phyloP scores from a whole-genome alignment of 176 grass and related monocot genomes.

The Oryza rufipogon region DNA sequence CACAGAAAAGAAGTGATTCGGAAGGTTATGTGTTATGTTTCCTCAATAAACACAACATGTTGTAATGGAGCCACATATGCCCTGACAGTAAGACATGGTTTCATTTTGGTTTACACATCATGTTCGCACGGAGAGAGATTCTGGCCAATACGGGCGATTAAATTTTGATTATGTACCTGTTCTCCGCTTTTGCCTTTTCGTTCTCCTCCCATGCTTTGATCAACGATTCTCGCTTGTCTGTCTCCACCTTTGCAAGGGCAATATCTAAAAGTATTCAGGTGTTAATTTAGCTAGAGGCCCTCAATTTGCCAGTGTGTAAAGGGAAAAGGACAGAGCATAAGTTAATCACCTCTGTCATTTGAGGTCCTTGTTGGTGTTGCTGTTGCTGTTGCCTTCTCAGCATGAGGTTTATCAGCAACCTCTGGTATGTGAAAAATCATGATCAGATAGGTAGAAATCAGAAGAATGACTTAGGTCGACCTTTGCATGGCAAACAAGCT shows the following conservation, averaged over 20 bases:
- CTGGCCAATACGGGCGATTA: background rate
- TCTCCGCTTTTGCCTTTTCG: slow-evolving; percentile 77
- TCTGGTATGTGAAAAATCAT: slow-evolving; percentile 42
- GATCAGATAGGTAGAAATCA: background rate
- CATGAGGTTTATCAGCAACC: slow-evolving; percentile 33
- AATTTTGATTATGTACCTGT: slow-evolving; percentile 56
- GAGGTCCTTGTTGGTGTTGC: slow-evolving; percentile 40
- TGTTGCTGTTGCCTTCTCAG: slow-evolving; percentile 22
- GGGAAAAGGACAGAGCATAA: background rate
- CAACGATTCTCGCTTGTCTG: slow-evolving; percentile 67
- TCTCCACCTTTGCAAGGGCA: slow-evolving; percentile 68
- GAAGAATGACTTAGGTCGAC: background rate
- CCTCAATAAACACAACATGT: background rate
- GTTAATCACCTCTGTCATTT: slow-evolving; percentile 59
- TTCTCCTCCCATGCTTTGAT: slow-evolving; percentile 92
- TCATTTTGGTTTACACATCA: too few species aligned
- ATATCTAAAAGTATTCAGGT: slow-evolving; percentile 47
- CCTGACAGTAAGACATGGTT: background rate
- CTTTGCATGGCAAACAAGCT: background rate
- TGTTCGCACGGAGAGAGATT: background rate
- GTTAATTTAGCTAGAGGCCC: slow-evolving; percentile 12
- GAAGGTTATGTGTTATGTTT: slow-evolving; percentile 11
- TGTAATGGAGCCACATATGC: background rate
- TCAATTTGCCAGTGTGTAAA: background rate
- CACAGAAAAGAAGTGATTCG: background rate